These are phyloP conservation scores for Cystoderma amianthinum DNA, from an alignment of 768 basidiomycete genomes.

Conservation along the genomic window DNA sequence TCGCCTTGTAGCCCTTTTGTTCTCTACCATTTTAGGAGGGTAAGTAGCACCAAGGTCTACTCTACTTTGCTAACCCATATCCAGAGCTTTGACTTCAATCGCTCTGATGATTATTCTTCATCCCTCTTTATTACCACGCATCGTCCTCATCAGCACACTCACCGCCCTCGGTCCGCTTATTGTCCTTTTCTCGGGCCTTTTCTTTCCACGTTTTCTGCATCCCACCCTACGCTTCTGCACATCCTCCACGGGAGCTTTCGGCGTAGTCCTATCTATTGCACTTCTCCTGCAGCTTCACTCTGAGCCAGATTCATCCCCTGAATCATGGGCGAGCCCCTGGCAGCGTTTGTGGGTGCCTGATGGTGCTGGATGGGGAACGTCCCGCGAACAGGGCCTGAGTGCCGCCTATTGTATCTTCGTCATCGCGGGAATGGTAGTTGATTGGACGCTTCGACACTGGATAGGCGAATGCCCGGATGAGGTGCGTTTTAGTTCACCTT, in stretches of 20 bases:
- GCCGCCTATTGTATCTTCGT: slow-evolving; percentile 50
- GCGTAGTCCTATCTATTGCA: slow-evolving; percentile 45
- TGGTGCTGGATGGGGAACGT: slow-evolving; percentile 40
- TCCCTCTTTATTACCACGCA: slow-evolving; percentile 41
- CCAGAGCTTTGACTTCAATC: slow-evolving; percentile 38
- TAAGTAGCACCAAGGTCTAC: slow-evolving; percentile 17
- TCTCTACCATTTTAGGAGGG: slow-evolving; percentile 51
- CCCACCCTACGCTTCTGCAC: slow-evolving; percentile 42
- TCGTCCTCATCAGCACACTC: slow-evolving; percentile 30
- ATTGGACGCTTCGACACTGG: slow-evolving; percentile 48
- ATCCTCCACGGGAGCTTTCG: slow-evolving; percentile 51
- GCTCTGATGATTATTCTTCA: slow-evolving; percentile 48
- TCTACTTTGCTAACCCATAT: neutral
- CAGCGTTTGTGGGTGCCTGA: slow-evolving; percentile 50
- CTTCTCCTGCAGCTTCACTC: slow-evolving; percentile 22
- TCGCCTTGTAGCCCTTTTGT: slow-evolving; percentile 39
- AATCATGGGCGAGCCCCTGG: slow-evolving; percentile 55
- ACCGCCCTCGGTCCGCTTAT: slow-evolving; percentile 25
- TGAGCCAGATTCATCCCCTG: slow-evolving; percentile 16
- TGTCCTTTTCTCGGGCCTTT: slow-evolving; percentile 36
- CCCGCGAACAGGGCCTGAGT: slow-evolving; percentile 50
- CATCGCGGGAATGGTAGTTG: slow-evolving; percentile 33
- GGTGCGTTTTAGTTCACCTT: slow-evolving; percentile 24
- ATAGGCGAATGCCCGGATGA: slow-evolving; percentile 68
- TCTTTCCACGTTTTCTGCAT: slow-evolving; percentile 33